phyloP scores from a whole-genome alignment of 23 red algal species.

The Gracilaria caudata region DNA sequence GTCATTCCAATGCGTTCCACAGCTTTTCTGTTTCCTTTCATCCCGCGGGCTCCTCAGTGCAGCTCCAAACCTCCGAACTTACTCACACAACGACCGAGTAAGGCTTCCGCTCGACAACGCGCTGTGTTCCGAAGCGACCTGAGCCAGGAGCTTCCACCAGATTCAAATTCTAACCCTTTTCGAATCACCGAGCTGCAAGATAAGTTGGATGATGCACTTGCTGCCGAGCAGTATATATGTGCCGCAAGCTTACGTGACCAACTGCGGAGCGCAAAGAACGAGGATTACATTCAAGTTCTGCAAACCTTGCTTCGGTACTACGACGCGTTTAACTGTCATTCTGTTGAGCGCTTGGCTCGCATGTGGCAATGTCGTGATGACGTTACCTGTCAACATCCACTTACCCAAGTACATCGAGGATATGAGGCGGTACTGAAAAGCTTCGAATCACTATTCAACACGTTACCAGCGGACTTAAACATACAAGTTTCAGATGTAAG shows the following conservation, averaged over 20 bases:
- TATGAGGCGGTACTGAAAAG: constrained; percentile 29
- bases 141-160: neutral
- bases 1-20: neutral
- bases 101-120: neutral
- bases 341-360: constrained; percentile 15
- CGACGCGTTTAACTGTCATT: constrained; percentile 47
- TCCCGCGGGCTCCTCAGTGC: neutral
- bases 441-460: constrained; percentile 38
- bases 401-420: constrained; percentile 23
- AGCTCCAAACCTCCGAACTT: neutral
- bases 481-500: constrained; percentile 39
- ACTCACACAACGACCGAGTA: neutral
- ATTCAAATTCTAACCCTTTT: constrained; percentile 3
- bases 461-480: constrained; percentile 38
- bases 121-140: neutral
- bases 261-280: constrained; percentile 31
- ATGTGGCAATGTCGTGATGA: constrained; percentile 12
- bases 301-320: constrained; percentile 46
- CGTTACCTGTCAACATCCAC: constrained; percentile 56
- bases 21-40: neutral
- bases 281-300: constrained; percentile 41
- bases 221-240: constrained; percentile 26
- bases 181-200: constrained; percentile 45
- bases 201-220: constrained; percentile 40
- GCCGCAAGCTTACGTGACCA: constrained; percentile 42